Evolutionary conservation across 23 red algal species (phyloP), one percentile per base, ranked within the genome.

Genomic region (Gracilaria vermiculophylla): DNA sequence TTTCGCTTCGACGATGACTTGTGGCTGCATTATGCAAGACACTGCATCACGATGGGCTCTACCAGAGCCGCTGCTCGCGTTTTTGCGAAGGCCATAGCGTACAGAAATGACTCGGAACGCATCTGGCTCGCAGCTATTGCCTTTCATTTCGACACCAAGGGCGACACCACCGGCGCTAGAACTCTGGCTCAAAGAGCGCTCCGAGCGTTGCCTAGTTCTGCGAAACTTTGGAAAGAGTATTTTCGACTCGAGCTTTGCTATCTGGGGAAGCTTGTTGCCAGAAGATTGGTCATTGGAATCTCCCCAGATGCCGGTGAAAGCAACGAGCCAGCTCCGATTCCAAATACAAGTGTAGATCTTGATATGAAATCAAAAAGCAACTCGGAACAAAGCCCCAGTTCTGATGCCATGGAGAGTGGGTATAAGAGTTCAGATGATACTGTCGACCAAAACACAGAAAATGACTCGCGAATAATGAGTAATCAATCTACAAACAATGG

Each of bases 21-120:
- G 44, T 91, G 76, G 75, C 58, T 91, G n/a, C 87, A 91, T 45
- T 91, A 91, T 36, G 87, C 87, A 24, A 80, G 74, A 53, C 76
- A 91, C 62, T 91, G 87, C 54, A 34, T 91, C 40, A 54, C 50
- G 17, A 91, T 25, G 5, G 76, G 76, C 29, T 40, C 76, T 21
- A 40, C 48, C 19, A 40, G 61, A 11, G 74, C 73, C 3, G 87
- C 87, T 40, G 74, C 54, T 29, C 58, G 64, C 25, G 73, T 91
- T 16, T 73, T 91, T 53, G 66, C 66, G 21, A 81, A 73, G 28
- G 87, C 87, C 23, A 91, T 91, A 66, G 87, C 87, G 12, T 72
- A 53, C 50, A 35, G 87, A 43, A 51, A 51, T 31, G 48, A 75
- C 39, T 52, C 58, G 31, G 75, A 81, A 32, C 53, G 58, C n/a